Base-by-base conservation (phyloP, 176 grass and related monocot species). In the Carex littledalei region DNA sequence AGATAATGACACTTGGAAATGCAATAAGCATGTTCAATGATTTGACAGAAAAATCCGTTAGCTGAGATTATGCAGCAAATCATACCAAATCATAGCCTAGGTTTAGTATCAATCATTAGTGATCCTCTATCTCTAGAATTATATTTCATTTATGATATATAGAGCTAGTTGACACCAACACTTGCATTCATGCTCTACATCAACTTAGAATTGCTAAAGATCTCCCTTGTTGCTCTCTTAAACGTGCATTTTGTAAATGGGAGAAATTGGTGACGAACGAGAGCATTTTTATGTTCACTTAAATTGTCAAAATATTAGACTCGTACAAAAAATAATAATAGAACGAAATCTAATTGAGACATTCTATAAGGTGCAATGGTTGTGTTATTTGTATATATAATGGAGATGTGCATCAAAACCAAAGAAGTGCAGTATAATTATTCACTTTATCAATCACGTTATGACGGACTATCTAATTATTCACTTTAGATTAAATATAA, bases 81-180 rank as follows among this genome's bases (percentile, higher is more conserved):
- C 77, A 63, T 50, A 82, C 9, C 61, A 63, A 82, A 60, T 82
- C 37, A 82, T 67, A 49, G 8, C 32, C 80, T 67, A 53, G 80
- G 61, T 67, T 83, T 53, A 26, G 80, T 67, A 67, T 83, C 80
- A 83, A 67, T 83, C 80, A 83, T 67, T 53, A 67, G 80, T 82
- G 1, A 66, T 82, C 43, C 18, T 47, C 80, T 50, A 20, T 66
- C 26, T 45, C 4, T 82, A 14, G 1, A 15, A 66, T 50, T 47
- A 47, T 81, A 81, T 63, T 80, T 49, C 61, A 67, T 67, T 82
- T 80, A 80, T 80, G 77, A 43, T 58, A 24, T 12, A 63, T 63
- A 17, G 60, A 49, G 35, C n/a, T 66, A 50, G 80, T 32, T 79
- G 76, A 20, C 15, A 77, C 18, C 57, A 58, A 80, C 78, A 62